Conservation (phyloP, 2,329 filamentous ascomycete species). For the Colletotrichum phormii region DNA sequence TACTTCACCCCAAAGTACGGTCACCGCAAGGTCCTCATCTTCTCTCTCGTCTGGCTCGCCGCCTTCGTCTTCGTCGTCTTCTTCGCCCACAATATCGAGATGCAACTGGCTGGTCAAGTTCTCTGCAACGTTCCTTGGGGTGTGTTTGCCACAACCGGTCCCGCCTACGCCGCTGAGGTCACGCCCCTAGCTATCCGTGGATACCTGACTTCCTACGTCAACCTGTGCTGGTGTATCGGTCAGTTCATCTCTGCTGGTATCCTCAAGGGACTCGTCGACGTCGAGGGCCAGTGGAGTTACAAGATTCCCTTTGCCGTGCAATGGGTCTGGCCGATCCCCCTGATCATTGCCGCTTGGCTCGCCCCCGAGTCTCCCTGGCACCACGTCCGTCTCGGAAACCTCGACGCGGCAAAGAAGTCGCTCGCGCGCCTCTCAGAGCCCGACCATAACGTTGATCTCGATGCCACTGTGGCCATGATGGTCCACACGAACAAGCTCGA, state of each 20-base stretch:
- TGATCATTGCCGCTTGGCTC: constrained; percentile 46
- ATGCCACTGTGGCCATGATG: constrained; percentile 54
- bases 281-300: constrained; percentile 50
- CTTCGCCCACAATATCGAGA: constrained; percentile 57
- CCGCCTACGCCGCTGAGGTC: constrained; percentile 58
- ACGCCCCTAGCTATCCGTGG: constrained; percentile 54
- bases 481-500: constrained; percentile 60
- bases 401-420: constrained; percentile 46
- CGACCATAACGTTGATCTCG: constrained; percentile 47
- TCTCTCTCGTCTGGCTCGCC: constrained; percentile 52
- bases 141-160: constrained; percentile 57
- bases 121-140: constrained; percentile 59
- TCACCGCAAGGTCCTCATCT: constrained; percentile 57
- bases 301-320: constrained; percentile 54
- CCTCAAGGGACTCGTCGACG: constrained; percentile 51
- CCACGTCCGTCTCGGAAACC: constrained; percentile 47
- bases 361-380: constrained; percentile 53
- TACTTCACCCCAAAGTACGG: constrained; percentile 55
- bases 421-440: constrained; percentile 47
- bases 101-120: constrained; percentile 58
- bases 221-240: constrained; percentile 57
- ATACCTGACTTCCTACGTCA: constrained; percentile 57
- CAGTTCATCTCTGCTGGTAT: constrained; percentile 56
- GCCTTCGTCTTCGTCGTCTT: constrained; percentile 61
- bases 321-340: constrained; percentile 51